Conservation (phyloP, 2,329 filamentous ascomycete genomes). For the Paramyrothecium roridum region DNA sequence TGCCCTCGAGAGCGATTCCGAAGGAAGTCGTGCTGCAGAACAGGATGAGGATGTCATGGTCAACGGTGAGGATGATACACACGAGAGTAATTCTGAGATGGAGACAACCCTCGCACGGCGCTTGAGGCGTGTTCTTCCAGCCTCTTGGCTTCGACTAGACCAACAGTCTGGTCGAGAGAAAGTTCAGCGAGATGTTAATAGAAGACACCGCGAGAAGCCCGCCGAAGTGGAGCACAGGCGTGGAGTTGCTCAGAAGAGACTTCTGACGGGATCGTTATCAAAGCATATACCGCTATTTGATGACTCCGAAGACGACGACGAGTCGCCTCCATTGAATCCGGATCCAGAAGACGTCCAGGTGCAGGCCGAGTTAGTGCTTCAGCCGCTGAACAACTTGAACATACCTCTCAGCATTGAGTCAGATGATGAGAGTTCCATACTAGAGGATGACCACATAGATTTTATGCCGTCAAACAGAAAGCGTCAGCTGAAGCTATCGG, state of each 20-base stretch:
- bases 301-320: slow-evolving; percentile 41
- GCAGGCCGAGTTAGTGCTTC: slow-evolving; percentile 20
- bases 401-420: slow-evolving; percentile 8
- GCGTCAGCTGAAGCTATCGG: slow-evolving; percentile 27
- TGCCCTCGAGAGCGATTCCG: slow-evolving; percentile 17
- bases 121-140: slow-evolving; percentile 61
- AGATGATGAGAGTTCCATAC: slow-evolving; percentile 30
- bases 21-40: slow-evolving; percentile 12
- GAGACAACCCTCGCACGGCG: slow-evolving; percentile 37
- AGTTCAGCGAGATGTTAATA: slow-evolving; percentile 20
- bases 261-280: slow-evolving; percentile 21
- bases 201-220: slow-evolving; percentile 25
- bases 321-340: slow-evolving; percentile 10
- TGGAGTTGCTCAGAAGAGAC: slow-evolving; percentile 47
- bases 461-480: slow-evolving; percentile 44
- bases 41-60: slow-evolving; percentile 2
- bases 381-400: slow-evolving; percentile 5
- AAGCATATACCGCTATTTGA: slow-evolving; percentile 37
- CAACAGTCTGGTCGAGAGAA: slow-evolving; percentile 36
- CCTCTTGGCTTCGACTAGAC: slow-evolving; percentile 64
- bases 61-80: slow-evolving; percentile 4
- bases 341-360: slow-evolving; percentile 19
- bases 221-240: slow-evolving; percentile 37
- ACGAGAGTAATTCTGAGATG: slow-evolving; percentile 37
- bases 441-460: slow-evolving; percentile 53